These are phyloP conservation scores for Bacidia rubella DNA, from an alignment of 495 filamentous ascomycete genomes.

Conservation along the genomic window DNA sequence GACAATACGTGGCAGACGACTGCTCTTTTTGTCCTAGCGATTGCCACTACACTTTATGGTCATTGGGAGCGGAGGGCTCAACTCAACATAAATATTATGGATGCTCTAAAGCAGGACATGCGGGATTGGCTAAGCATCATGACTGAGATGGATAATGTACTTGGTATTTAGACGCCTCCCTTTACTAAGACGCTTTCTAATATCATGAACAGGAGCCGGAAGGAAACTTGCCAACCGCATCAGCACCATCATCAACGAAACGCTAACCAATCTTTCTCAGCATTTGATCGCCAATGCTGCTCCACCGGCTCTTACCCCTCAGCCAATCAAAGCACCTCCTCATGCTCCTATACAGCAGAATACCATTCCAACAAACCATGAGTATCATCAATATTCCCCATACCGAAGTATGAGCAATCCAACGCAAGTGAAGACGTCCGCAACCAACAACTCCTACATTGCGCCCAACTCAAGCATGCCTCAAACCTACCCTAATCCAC, in stretches of 20 bases:
- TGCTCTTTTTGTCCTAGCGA: slow-evolving; percentile 57
- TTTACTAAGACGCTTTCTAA: slow-evolving; percentile 10
- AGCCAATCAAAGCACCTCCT: slow-evolving; percentile 2
- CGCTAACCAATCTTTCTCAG: slow-evolving; percentile 18
- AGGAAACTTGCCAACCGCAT: slow-evolving; percentile 22
- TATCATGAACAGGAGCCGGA: slow-evolving; percentile 27
- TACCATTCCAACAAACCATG: not conserved
- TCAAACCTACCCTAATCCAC: slow-evolving; percentile 8
- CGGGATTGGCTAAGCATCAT: slow-evolving; percentile 53
- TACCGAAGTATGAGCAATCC: not conserved
- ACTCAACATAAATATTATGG: slow-evolving; percentile 40
- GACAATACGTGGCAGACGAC: slow-evolving; percentile 71
- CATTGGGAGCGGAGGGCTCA: slow-evolving; percentile 50
- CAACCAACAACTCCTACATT: slow-evolving; percentile 5
- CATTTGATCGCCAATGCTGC: slow-evolving; percentile 17
- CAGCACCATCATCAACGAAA: slow-evolving; percentile 20
- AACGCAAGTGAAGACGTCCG: not conserved
- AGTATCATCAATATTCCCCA: not conserved
- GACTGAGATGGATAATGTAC: slow-evolving; percentile 44
- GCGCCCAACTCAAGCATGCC: not conserved
- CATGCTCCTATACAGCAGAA: not conserved
- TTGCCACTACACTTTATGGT: slow-evolving; percentile 58
- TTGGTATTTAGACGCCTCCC: slow-evolving; percentile 35
- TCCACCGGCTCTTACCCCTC: slow-evolving; percentile 1
- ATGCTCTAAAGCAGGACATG: slow-evolving; percentile 51